A percentile compares a stretch with the other conserved stretches of the same genome.
Conservation (phyloP, 371 early-diverging fungal species). For the Rhizopus sp. region DNA sequence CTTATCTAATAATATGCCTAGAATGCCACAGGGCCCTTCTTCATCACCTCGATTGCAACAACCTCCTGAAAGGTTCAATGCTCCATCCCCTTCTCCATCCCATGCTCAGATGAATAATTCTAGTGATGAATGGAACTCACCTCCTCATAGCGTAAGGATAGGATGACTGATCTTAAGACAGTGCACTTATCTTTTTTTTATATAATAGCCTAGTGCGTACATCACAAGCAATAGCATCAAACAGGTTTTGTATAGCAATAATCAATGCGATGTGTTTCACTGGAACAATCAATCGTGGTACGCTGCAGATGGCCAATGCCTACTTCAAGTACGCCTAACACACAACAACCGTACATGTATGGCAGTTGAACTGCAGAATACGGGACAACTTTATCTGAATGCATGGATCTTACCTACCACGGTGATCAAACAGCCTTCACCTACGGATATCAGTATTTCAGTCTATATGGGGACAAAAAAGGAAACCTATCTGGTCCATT, state of each 20-base stretch:
- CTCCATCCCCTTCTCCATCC: constrained; percentile 16
- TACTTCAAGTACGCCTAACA: constrained; percentile 35
- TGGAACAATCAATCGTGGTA: constrained; percentile 53
- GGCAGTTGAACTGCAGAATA: constrained; percentile 35
- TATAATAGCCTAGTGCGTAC: constrained; percentile 13
- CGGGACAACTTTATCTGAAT: constrained; percentile 42
- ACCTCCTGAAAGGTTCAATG: constrained; percentile 14
- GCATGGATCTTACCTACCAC: constrained; percentile 48
- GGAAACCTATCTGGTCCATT: constrained; percentile 49
- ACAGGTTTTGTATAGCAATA: constrained; percentile 35
- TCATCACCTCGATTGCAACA: constrained; percentile 13
- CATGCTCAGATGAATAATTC: constrained; percentile 6
- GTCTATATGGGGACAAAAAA: constrained; percentile 36
- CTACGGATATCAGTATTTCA: constrained; percentile 43
- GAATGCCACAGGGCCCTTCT: constrained; percentile 8
- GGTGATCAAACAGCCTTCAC: constrained; percentile 30
- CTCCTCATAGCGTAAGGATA: constrained; percentile 40
- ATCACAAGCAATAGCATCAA: constrained; percentile 29
- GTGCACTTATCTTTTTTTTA: neutral
- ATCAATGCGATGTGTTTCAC: constrained; percentile 46
- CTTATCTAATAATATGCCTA: constrained; percentile 7
- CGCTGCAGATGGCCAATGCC: constrained; percentile 41
- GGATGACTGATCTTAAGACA: too few relatives aligned
- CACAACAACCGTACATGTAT: constrained; percentile 38
- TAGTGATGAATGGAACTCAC: constrained; percentile 28